phyloP scores from a whole-genome alignment of 140 eudicot genomes.

The Oenanthe javanica region DNA sequence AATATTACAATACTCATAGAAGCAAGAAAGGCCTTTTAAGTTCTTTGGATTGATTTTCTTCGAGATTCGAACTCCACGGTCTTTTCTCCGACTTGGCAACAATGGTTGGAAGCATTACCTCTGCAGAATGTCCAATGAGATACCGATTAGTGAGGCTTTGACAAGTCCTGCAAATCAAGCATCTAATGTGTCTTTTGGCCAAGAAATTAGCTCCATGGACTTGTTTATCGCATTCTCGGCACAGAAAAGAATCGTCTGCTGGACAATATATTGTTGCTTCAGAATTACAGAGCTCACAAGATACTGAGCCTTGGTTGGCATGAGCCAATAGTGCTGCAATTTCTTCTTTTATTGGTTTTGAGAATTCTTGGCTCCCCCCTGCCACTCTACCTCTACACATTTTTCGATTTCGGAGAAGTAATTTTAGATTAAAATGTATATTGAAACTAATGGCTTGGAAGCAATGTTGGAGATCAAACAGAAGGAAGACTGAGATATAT shows the following conservation, averaged over 20 bases:
- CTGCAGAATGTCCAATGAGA: slow-evolving; percentile 27
- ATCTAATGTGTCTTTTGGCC: slow-evolving; percentile 49
- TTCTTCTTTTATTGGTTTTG: not conserved
- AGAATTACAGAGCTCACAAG: slow-evolving; percentile 40
- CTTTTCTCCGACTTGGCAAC: slow-evolving; percentile 11
- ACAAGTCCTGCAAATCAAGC: slow-evolving; percentile 39
- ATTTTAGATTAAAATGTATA: too few relatives aligned
- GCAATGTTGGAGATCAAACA: not conserved
- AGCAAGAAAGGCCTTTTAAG: slow-evolving; percentile 29
- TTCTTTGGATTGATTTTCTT: slow-evolving; percentile 9
- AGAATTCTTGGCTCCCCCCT: slow-evolving; percentile 5
- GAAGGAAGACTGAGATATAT: slow-evolving; percentile 9
- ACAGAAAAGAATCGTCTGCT: slow-evolving; percentile 46
- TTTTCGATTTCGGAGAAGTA: not conserved
- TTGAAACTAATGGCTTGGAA: not conserved
- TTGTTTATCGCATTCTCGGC: slow-evolving; percentile 35
- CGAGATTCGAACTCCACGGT: slow-evolving; percentile 7
- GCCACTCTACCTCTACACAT: slow-evolving; percentile 35
- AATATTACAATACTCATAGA: slow-evolving; percentile 14
- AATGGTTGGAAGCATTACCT: slow-evolving; percentile 29
- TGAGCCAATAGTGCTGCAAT: slow-evolving; percentile 5
- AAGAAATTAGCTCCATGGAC: slow-evolving; percentile 48
- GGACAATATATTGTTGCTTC: slow-evolving; percentile 37
- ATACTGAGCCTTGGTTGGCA: slow-evolving; percentile 6
- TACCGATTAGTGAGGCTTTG: slow-evolving; percentile 25